Percentiles rank a stretch among this genome's conserved stretches.
Evolutionary conservation across 306 rosid species (phyloP).

Genomic region (Vigna nakashimae): DNA sequence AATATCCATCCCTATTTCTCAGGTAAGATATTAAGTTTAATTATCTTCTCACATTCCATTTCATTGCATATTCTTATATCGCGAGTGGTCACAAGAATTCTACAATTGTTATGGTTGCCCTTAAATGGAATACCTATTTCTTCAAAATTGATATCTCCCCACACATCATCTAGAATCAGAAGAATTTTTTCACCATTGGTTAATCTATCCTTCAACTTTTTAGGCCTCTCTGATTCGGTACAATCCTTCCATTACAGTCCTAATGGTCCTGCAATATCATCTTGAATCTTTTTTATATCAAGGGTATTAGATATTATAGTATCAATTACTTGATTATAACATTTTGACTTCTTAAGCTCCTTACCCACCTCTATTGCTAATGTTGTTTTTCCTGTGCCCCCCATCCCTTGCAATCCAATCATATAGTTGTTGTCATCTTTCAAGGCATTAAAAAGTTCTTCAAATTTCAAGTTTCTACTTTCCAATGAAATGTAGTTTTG

Average conservation of each 20-base stretch:
- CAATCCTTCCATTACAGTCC: background rate
- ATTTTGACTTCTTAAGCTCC: background rate
- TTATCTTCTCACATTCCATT: background rate
- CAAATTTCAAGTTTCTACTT: background rate
- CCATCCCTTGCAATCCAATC: background rate
- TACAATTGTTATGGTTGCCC: background rate
- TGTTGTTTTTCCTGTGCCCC: background rate
- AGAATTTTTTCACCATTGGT: background rate
- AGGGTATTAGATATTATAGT: slow-evolving; percentile 7
- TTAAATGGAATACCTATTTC: slow-evolving; percentile 5
- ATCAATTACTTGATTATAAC: background rate
- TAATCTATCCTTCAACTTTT: background rate
- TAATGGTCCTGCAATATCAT: slow-evolving; percentile 30
- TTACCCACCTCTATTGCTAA: background rate
- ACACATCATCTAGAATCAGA: background rate
- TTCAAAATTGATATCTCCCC: background rate
- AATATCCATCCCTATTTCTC: background rate
- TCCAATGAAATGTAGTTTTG: background rate
- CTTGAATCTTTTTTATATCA: slow-evolving; percentile 24
- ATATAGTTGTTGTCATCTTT: background rate
- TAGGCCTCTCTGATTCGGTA: background rate
- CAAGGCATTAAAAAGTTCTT: slow-evolving; percentile 7
- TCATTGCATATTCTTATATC: rapidly evolving
- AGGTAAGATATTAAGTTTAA: background rate
- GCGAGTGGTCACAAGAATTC: background rate